A percentile compares a stretch with the other conserved stretches of the same genome.
Evolutionary conservation across 2,329 filamentous ascomycete species (phyloP).

Genomic region (Coniochaeta hoffmannii): DNA sequence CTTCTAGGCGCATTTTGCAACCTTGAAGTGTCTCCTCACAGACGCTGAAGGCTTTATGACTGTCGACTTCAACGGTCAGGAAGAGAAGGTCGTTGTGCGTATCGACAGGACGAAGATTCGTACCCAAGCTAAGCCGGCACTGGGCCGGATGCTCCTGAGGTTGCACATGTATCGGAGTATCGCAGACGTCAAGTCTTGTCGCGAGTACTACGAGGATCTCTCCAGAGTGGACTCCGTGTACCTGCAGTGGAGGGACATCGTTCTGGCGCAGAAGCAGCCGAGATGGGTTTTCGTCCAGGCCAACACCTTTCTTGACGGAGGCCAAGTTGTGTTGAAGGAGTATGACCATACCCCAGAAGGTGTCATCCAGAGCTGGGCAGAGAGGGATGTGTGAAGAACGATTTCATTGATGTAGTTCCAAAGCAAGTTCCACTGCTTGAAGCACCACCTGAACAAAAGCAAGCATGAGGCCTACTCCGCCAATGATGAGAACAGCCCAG

Average conservation of each 20-base stretch:
- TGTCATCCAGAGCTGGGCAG: constrained; percentile 50
- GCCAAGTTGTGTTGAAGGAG: constrained; percentile 47
- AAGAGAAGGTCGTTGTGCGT: constrained; percentile 41
- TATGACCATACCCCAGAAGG: constrained; percentile 56
- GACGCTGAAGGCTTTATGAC: constrained; percentile 43
- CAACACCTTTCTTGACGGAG: constrained; percentile 40
- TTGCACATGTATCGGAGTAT: constrained; percentile 57
- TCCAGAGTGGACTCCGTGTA: constrained; percentile 45
- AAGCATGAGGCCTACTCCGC: no score
- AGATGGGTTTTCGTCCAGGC: constrained; percentile 57
- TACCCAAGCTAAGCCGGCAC: constrained; percentile 46
- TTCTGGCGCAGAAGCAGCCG: constrained; percentile 48
- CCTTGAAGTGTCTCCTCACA: constrained; percentile 50
- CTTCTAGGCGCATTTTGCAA: constrained; percentile 50
- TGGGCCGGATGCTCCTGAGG: constrained; percentile 50
- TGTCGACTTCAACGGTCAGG: constrained; percentile 35
- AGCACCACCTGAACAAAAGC: no score
- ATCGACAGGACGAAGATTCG: constrained; percentile 52
- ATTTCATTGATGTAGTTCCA: no score
- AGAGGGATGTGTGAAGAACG: constrained; percentile 18
- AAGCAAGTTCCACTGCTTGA: no score
- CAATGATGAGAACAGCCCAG: no score
- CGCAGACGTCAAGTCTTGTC: constrained; percentile 46
- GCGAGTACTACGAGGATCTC: constrained; percentile 49
- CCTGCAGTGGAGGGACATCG: constrained; percentile 46